These are phyloP conservation scores for Blastobotrys buckinghamii DNA, from an alignment of 1,139 yeast genomes.

Conservation along the genomic window DNA sequence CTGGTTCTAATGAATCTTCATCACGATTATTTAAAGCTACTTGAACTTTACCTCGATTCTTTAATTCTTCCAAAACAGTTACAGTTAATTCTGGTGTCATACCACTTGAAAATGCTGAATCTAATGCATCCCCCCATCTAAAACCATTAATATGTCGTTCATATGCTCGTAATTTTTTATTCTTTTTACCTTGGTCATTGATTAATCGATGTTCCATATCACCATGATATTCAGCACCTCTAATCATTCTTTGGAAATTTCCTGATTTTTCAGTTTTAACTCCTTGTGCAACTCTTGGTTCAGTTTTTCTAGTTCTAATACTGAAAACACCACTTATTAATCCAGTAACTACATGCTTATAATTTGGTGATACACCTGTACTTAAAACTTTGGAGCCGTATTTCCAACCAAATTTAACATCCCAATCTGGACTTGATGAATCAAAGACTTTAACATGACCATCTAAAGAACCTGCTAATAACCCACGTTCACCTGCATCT, in stretches of 20 bases:
- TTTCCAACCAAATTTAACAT: slow-evolving; percentile 95
- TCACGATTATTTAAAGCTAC: slow-evolving; percentile 75
- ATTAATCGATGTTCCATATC: slow-evolving; percentile 76
- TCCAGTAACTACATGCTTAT: slow-evolving; percentile 92
- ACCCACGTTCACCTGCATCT: slow-evolving; percentile 58
- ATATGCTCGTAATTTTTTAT: slow-evolving; percentile 62
- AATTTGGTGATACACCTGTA: slow-evolving; percentile 85
- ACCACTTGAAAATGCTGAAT: slow-evolving; percentile 74
- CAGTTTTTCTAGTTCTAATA: slow-evolving; percentile 76
- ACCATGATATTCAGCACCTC: slow-evolving; percentile 88
- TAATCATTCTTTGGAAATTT: slow-evolving; percentile 71
- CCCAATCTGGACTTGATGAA: slow-evolving; percentile 66
- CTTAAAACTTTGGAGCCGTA: slow-evolving; percentile 88
- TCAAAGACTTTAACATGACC: slow-evolving; percentile 97
- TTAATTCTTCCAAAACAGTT: slow-evolving; percentile 76
- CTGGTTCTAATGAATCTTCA: slow-evolving; percentile 77
- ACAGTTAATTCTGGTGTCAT: slow-evolving; percentile 72
- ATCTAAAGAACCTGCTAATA: slow-evolving; percentile 89
- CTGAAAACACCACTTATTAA: slow-evolving; percentile 83
- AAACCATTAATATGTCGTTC: slow-evolving; percentile 82
- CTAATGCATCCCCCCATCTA: slow-evolving; percentile 90
- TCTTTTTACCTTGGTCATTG: slow-evolving; percentile 37
- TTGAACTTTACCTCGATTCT: slow-evolving; percentile 80
- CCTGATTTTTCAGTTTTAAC: slow-evolving; percentile 36
- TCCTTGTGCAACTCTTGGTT: slow-evolving; percentile 30